Evolutionary conservation across 495 filamentous ascomycete genomes (phyloP), one percentile per base, ranked within the genome.

Genomic region (Annulohypoxylon nitens): DNA sequence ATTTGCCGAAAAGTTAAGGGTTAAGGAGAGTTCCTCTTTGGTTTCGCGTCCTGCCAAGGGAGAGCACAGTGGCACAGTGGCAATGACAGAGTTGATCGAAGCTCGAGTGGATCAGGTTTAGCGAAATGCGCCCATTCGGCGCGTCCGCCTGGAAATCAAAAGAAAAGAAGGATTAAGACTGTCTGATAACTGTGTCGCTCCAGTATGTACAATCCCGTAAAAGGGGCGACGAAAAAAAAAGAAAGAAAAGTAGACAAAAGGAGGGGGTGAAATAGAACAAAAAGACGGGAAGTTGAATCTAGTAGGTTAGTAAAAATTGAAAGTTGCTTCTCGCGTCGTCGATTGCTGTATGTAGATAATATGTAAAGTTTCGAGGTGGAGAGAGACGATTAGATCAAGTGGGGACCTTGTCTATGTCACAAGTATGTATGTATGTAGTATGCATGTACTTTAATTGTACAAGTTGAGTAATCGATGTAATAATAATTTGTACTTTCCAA

Each of bases 381-480:
- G 55, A 36, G 45, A 33, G 60, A 47, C 65, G 61, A 64, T 25
- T 70, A 66, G 48, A 51, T 71, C 55, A 61, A 58, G 68, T 70
- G 68, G 61, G 68, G 68, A 26, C 26, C 41, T 43, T 34, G 51
- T 51, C 43, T 47, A 39, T 10, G 37, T 39, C 30, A 30, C 30
- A 6, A 6, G 30, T 30, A 30, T 23, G 20, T 23, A 30, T 30
- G 30, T 30, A 30, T 30, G 30, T 30, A 30, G 30, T 30, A 30
- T 6, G 3, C 3, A 30, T 30, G 30, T 4, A 30, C 5, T 30
- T 6, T n/a, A n/a, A 4, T 14, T 43, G 12, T 43, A 43, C 39
- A 43, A 14, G n/a, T n/a, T n/a, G n/a, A n/a, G 39, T 63, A 69
- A 43, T 43, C 16, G 36, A 34, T 33, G 53, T 37, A n/a, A 23